Conservation (phyloP, 2,329 filamentous ascomycete species). For the Pseudogymnoascus sp. region DNA sequence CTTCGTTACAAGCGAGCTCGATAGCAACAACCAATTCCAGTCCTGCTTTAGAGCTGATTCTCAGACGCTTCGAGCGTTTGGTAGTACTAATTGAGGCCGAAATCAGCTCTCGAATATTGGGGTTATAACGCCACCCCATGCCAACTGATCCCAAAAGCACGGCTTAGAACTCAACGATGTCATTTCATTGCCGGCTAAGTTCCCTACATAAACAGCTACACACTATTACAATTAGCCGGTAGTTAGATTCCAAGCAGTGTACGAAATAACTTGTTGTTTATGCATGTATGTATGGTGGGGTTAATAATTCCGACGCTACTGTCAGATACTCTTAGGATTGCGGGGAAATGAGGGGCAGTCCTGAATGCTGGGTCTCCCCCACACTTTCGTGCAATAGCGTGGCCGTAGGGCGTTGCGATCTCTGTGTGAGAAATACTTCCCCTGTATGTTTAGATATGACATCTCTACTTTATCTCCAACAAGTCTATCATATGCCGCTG, state of each 20-base stretch:
- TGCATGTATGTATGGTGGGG: background rate
- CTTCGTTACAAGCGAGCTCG: background rate
- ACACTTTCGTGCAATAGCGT: background rate
- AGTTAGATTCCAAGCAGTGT: background rate
- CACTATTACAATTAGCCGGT: background rate
- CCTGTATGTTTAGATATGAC: background rate
- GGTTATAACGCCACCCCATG: background rate
- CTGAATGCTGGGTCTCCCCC: background rate
- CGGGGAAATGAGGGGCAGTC: background rate
- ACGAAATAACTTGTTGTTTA: too few relatives aligned
- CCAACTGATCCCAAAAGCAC: background rate
- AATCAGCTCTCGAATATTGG: background rate
- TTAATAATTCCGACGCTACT: background rate
- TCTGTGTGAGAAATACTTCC: background rate
- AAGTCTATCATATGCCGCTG: background rate
- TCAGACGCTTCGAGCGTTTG: background rate
- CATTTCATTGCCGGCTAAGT: background rate
- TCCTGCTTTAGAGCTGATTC: background rate
- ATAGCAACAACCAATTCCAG: background rate
- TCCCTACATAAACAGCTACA: background rate
- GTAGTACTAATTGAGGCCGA: background rate
- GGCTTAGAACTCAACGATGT: background rate
- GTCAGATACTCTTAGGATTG: background rate
- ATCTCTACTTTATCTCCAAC: background rate
- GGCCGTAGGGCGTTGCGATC: background rate